Percentiles rank a stretch among this genome's conserved stretches.
These are phyloP conservation scores for Blepharisma stoltei DNA, from an alignment of 73 alveolate species.

Conservation along the genomic window DNA sequence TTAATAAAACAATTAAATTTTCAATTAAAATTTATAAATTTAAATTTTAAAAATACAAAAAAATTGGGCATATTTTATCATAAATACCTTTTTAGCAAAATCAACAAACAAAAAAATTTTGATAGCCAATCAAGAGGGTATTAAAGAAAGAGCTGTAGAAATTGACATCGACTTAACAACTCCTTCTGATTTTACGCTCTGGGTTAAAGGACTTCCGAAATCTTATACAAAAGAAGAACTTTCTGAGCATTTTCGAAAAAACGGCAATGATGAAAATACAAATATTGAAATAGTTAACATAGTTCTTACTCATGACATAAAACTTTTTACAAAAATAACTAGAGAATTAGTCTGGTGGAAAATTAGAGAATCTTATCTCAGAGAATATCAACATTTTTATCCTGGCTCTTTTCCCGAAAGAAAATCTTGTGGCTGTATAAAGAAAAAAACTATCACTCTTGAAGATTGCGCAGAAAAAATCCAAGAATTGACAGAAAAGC, in stretches of 20 bases:
- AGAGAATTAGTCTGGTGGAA: neutral
- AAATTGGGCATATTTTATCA: too few relatives aligned
- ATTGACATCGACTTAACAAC: neutral
- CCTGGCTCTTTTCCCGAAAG: neutral
- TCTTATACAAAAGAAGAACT: neutral
- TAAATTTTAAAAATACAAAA: too few relatives aligned
- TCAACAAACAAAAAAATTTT: too few relatives aligned
- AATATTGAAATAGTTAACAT: neutral
- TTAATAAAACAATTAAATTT: too few relatives aligned
- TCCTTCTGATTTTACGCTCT: slow-evolving; percentile 4
- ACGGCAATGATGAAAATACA: neutral
- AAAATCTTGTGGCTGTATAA: neutral
- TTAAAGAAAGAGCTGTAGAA: neutral
- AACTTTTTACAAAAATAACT: neutral
- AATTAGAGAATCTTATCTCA: neutral
- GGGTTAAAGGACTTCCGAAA: slow-evolving; percentile 18
- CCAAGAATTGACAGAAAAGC: slow-evolving; percentile 1
- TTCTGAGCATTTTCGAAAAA: neutral
- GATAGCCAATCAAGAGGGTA: too few relatives aligned
- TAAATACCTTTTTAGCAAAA: too few relatives aligned
- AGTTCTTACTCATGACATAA: neutral
- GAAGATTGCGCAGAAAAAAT: neutral
- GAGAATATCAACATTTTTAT: neutral
- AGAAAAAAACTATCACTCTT: neutral
- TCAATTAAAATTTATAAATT: too few relatives aligned